These are phyloP conservation scores for Coffea eugenioides DNA, from an alignment of 257 asterid species.

Conservation along the genomic window DNA sequence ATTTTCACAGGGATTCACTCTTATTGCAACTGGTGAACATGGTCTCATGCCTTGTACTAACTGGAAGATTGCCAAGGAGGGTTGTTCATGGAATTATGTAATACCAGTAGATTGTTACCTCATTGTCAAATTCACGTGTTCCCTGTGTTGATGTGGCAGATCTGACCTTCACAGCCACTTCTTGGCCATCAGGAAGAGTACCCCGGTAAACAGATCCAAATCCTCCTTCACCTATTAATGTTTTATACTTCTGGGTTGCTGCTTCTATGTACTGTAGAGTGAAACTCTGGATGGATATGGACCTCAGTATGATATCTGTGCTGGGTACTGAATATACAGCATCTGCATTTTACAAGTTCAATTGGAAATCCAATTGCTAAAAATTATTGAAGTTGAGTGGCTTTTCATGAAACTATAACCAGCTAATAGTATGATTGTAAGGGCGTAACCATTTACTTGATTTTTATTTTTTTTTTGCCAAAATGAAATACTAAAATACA, in stretches of 20 bases:
- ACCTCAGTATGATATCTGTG: conserved; percentile 45
- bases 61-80: background rate
- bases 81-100: background rate
- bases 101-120: conserved; percentile 38
- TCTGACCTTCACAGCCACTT: conserved; percentile 90
- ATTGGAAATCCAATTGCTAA: background rate
- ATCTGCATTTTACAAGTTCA: conserved; percentile 48
- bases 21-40: conserved; percentile 4
- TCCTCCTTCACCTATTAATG: conserved; percentile 90
- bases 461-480: background rate
- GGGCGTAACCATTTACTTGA: background rate
- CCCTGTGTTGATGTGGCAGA: conserved; percentile 92
- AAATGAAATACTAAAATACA: background rate
- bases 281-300: conserved; percentile 54
- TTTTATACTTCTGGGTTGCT: conserved; percentile 65
- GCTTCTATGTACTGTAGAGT: conserved; percentile 55
- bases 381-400: background rate
- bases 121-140: conserved; percentile 81
- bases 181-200: conserved; percentile 72
- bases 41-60: background rate
- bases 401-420: background rate
- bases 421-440: background rate
- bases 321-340: conserved; percentile 71
- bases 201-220: conserved; percentile 86
- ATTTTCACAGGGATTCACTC: background rate